Evolutionary conservation across 2,329 filamentous ascomycete genomes (phyloP).

Genomic region (Aureobasidium mangrovei): DNA sequence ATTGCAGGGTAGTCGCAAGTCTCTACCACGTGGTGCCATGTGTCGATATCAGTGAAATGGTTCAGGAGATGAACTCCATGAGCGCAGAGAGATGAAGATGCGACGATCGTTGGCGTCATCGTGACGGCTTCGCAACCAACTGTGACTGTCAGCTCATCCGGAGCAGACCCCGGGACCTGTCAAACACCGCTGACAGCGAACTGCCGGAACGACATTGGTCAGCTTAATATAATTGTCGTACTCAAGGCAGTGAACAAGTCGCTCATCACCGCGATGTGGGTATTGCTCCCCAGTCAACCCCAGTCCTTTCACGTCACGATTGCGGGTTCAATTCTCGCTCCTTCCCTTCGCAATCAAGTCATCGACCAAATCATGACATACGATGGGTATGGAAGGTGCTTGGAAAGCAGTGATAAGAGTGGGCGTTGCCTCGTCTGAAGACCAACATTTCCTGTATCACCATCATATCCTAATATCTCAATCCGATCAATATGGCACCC

Average conservation of each 20-base stretch:
- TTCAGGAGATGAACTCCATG: too few species aligned
- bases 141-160: neutral
- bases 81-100: neutral
- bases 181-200: neutral
- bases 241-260: neutral
- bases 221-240: neutral
- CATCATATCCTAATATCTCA: neutral
- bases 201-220: conserved; percentile 5
- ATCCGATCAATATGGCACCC: neutral
- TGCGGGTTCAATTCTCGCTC: neutral
- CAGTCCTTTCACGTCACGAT: conserved; percentile 4
- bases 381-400: too few species aligned
- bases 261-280: neutral
- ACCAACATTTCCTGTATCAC: neutral
- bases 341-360: neutral
- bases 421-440: neutral
- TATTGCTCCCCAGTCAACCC: neutral
- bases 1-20: too few species aligned
- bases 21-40: too few species aligned
- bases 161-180: neutral
- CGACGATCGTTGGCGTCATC: neutral
- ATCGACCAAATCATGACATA: neutral
- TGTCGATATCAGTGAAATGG: neutral
- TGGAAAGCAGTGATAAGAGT: neutral
- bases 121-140: neutral